Evolutionary conservation across 2,329 filamentous ascomycete species (phyloP).

Genomic region (Exophiala alcalophila): DNA sequence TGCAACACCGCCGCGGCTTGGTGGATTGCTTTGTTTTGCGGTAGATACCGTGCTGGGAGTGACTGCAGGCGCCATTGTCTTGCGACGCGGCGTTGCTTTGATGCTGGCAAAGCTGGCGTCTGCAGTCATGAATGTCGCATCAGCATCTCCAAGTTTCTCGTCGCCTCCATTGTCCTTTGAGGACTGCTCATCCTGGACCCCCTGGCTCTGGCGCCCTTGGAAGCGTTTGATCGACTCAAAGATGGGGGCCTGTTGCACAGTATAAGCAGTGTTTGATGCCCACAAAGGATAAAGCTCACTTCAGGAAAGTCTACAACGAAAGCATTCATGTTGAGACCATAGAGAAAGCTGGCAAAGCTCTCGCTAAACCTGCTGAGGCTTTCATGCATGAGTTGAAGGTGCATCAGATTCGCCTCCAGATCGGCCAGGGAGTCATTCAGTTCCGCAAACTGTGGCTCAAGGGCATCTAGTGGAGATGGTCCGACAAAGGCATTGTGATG

Average conservation of each 20-base stretch:
- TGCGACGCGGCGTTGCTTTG: slow-evolving; percentile 30
- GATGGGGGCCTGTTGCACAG: slow-evolving; percentile 64
- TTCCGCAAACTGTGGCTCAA: slow-evolving; percentile 91
- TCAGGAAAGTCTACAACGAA: slow-evolving; percentile 98
- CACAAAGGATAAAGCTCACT: slow-evolving; percentile 47
- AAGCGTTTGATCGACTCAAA: slow-evolving; percentile 74
- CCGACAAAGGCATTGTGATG: slow-evolving; percentile 56
- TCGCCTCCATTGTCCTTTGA: slow-evolving; percentile 6
- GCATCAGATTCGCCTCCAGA: slow-evolving; percentile 95
- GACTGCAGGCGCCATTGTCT: slow-evolving; percentile 20
- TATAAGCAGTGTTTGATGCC: slow-evolving; percentile 3
- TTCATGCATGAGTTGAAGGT: slow-evolving; percentile 95
- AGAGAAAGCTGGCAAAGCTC: slow-evolving; percentile 92
- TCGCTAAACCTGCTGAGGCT: slow-evolving; percentile 90
- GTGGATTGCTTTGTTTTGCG: slow-evolving; percentile 10
- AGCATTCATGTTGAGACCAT: slow-evolving; percentile 97
- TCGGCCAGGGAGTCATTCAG: slow-evolving; percentile 92
- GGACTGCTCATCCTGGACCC: slow-evolving; percentile 6
- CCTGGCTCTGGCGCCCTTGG: slow-evolving; percentile 49
- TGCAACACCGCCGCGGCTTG: slow-evolving; percentile 17
- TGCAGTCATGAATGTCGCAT: slow-evolving; percentile 24
- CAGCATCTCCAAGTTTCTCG: slow-evolving; percentile 11
- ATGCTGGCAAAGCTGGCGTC: slow-evolving; percentile 29
- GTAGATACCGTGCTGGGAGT: slow-evolving; percentile 19
- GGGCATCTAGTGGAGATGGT: slow-evolving; percentile 63